Conservation (phyloP, 2,329 filamentous ascomycete genomes). For the Fusarium acutatum region DNA sequence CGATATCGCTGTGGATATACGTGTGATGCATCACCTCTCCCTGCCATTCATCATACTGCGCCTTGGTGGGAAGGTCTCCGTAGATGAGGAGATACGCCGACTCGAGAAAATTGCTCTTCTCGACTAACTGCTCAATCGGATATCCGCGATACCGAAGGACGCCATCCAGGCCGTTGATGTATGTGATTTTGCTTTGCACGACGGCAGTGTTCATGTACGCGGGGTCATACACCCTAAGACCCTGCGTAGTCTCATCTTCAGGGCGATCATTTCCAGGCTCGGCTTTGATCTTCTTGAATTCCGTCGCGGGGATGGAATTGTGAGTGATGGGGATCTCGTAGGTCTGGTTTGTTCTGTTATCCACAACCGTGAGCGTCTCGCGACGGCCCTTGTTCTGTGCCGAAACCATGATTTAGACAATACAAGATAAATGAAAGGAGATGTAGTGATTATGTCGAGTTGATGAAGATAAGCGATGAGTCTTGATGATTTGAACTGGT, state of each 20-base stretch:
- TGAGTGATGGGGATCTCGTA: constrained; percentile 60
- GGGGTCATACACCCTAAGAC: constrained; percentile 60
- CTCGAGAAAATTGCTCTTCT: constrained; percentile 60
- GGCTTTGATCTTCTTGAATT: constrained; percentile 61
- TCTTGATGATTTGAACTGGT: neutral
- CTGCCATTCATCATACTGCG: constrained; percentile 54
- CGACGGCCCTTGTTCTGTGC: constrained; percentile 13
- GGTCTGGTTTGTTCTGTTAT: constrained; percentile 58
- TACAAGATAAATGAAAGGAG: neutral
- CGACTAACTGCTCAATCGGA: constrained; percentile 60
- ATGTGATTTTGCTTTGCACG: constrained; percentile 59
- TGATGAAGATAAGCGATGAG: neutral
- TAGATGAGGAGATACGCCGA: constrained; percentile 61
- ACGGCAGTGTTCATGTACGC: constrained; percentile 63
- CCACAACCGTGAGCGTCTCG: constrained; percentile 53
- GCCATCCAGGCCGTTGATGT: constrained; percentile 62
- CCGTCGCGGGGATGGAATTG: constrained; percentile 59
- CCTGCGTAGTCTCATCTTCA: constrained; percentile 58
- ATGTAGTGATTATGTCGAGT: neutral
- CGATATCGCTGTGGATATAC: constrained; percentile 58
- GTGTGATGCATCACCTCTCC: constrained; percentile 62
- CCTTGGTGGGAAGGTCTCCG: constrained; percentile 56
- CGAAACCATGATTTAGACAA: neutral
- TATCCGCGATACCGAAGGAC: constrained; percentile 62
- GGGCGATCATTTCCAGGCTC: constrained; percentile 46